Evolutionary conservation across 192 early-diverging fungal genomes (phyloP).

Genomic region (Entrophospora sp.): DNA sequence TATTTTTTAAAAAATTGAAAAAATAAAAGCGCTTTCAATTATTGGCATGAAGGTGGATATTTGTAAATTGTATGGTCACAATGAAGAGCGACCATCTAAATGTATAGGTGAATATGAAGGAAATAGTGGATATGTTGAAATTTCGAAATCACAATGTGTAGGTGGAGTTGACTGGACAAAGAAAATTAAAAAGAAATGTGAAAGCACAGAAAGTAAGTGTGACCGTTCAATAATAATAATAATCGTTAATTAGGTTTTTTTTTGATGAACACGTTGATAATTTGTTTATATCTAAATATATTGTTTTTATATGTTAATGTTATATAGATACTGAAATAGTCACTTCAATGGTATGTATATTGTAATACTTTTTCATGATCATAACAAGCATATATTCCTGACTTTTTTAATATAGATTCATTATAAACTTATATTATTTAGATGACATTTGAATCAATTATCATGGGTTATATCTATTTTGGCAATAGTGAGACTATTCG

Average conservation of each 20-base stretch:
- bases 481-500: conserved; percentile 36
- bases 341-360: too few species aligned
- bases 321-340: too few species aligned
- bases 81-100: conserved; percentile 64
- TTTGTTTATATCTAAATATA: too few species aligned
- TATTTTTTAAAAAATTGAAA: neutral
- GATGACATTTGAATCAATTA: conserved; percentile 20
- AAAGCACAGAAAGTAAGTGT: conserved; percentile 26
- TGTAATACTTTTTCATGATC: too few species aligned
- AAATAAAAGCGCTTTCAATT: conserved; percentile 44
- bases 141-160: conserved; percentile 61
- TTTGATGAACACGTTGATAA: neutral
- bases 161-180: conserved; percentile 59
- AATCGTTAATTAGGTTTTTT: neutral
- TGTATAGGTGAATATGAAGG: conserved; percentile 63
- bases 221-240: neutral
- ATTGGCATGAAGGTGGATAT: conserved; percentile 65
- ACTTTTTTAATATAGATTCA: too few species aligned
- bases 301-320: too few species aligned
- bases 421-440: neutral
- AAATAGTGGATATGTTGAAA: conserved; percentile 75
- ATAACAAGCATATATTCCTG: too few species aligned
- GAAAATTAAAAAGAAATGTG: conserved; percentile 63
- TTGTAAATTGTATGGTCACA: conserved; percentile 59
- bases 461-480: conserved; percentile 35